Evolutionary conservation across 208 protist species (phyloP), one percentile per base, ranked within the genome.

Genomic region (Tritrichomonas musculus): DNA sequence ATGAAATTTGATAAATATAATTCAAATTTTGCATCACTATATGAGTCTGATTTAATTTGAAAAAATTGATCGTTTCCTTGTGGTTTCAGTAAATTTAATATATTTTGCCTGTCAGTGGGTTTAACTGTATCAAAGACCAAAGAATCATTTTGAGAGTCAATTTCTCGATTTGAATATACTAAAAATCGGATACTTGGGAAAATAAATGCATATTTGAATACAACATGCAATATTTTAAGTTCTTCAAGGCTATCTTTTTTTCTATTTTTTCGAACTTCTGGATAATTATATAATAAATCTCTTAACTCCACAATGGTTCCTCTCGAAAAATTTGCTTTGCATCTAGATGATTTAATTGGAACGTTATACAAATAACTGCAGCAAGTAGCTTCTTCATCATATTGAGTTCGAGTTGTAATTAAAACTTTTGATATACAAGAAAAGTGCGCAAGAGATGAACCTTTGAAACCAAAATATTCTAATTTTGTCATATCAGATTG

Each of bases 401-500:
- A 9, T 49, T 47, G 20, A 25, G 57, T 92, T 69, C 72, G 69
- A 13, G 88, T 57, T 9, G 27, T 44, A 50, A 92, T 92, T 49
- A 30, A 30, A 1, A 92, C 5, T 53, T 92, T 36, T 47, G 88
- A 75, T 33, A 69, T 13, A 53, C 50, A 93, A 1, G 77, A 88
- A 57, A 99, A 95, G 11, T 97, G 97, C 82, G 97, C 97, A 44
- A 99, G 95, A 33, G 98, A 98, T 94, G 99, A 98, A 0, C 98
- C 98, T 27, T 98, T 95, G 93, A 99, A 99, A 27, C 98, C 98
- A 95, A 97, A 98, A 9, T 97, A 97, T 22, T 13, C 33, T 36
- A 98, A 80, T 11, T 33, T 92, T 41, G 94, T 11, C 3, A 98
- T 55, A 88, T 98, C 97, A 1, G 95, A 55, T 93, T 97, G 98